Evolutionary conservation across 2,329 filamentous ascomycete genomes (phyloP).

Genomic region (Phyllosticta citrichinensis): DNA sequence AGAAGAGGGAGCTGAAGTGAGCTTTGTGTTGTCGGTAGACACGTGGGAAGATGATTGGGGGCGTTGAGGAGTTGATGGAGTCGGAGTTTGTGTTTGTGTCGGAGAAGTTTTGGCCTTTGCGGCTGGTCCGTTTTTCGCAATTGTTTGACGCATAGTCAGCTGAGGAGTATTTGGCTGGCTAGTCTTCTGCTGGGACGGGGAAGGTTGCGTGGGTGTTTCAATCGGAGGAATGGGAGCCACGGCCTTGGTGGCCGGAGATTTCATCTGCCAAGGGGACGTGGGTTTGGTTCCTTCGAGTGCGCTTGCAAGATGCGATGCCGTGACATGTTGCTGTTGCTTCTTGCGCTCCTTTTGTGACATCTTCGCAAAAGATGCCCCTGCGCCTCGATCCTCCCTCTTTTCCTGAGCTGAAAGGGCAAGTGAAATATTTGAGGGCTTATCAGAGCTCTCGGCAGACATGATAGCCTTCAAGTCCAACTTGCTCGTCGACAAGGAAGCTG

Average conservation of each 20-base stretch:
- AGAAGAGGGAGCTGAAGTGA: background rate
- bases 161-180: slow-evolving; percentile 34
- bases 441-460: slow-evolving; percentile 46
- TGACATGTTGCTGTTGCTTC: slow-evolving; percentile 33
- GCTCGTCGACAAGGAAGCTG: slow-evolving; percentile 43
- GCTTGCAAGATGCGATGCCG: background rate
- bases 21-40: background rate
- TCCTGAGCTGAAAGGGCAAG: slow-evolving; percentile 40
- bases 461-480: slow-evolving; percentile 71
- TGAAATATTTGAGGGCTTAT: slow-evolving; percentile 43
- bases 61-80: slow-evolving; percentile 9
- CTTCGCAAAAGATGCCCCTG: slow-evolving; percentile 39
- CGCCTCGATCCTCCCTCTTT: slow-evolving; percentile 26
- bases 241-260: slow-evolving; percentile 36
- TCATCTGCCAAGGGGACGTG: slow-evolving; percentile 56
- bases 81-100: slow-evolving; percentile 18
- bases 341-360: slow-evolving; percentile 91
- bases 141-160: slow-evolving; percentile 52
- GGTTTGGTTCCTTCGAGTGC: slow-evolving; percentile 10
- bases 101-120: slow-evolving; percentile 18
- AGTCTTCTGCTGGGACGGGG: slow-evolving; percentile 18
- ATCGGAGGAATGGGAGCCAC: slow-evolving; percentile 37
- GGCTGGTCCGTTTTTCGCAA: slow-evolving; percentile 27
- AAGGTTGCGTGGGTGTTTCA: slow-evolving; percentile 13
- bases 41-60: slow-evolving; percentile 11